Base-by-base conservation (phyloP, 169 alveolate genomes). In the Plasmodium yoelii region DNA sequence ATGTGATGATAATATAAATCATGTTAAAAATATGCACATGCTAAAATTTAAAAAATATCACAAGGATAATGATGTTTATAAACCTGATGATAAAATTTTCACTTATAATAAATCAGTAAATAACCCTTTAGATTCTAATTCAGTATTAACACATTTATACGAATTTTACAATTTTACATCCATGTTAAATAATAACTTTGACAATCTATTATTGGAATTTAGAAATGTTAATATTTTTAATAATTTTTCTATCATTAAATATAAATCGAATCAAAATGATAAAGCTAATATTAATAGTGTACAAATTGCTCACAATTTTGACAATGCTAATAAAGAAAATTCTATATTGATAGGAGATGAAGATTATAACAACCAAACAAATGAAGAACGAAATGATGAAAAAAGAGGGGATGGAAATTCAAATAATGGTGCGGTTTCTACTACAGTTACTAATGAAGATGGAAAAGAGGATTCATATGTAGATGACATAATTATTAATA, bases 91-190 rank as follows among this genome's bases (percentile, higher is more conserved):
- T 51, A 22, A 64, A 51, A n/a, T 49, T 10, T 77, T 77, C 13
- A 34, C 24, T 15, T 77, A 77, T 56, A 57, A 77, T 42, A 57
- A 77, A 26, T 77, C 88, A 13, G 26, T 77, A 28, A 77, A 77
- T 64, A 77, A 77, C 53, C 88, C 88, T 12, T n/a, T 77, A 57
- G 88, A 77, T 64, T 15, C 88, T 4, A 77, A 77, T 64, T 77
- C 88, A 15, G 19, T 77, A 42, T 56, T 77, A 77, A 77, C 88
- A 19, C 88, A 77, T 64, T 34, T 77, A 13, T 77, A 77, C 49
- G 88, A 77, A 55, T 77, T 77, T 44, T 77, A 77, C 59, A 77
- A 63, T 22, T 63, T 63, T 18, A 63, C 88, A 19, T 47, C 88
- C n/a, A 8, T 77, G 57, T 42, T 77, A 39, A 77, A 64, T 34